These are phyloP conservation scores for Kwoniella europaea DNA, from an alignment of 768 basidiomycete genomes.

Conservation along the genomic window DNA sequence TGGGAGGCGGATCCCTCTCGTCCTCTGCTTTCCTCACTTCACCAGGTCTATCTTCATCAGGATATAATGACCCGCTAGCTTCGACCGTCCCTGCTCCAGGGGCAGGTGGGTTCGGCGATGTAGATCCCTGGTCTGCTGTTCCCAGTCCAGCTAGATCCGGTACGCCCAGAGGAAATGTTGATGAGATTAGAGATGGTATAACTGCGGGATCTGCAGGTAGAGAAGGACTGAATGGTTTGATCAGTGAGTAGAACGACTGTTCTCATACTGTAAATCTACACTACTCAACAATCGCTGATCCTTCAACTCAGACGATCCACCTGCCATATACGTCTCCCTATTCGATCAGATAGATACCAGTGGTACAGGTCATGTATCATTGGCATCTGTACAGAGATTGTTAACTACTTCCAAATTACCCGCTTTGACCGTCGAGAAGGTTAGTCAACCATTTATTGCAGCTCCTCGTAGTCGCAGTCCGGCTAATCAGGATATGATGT, in stretches of 20 bases:
- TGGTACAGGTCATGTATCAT: conserved; percentile 76
- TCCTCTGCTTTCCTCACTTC: conserved; percentile 39
- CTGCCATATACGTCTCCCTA: conserved; percentile 74
- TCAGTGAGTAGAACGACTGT: conserved; percentile 16
- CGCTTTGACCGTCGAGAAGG: conserved; percentile 81
- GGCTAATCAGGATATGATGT: neutral
- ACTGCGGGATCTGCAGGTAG: conserved; percentile 7
- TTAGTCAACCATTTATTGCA: conserved; percentile 52
- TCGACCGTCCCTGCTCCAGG: conserved; percentile 36
- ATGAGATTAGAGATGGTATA: conserved; percentile 25
- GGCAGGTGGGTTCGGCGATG: conserved; percentile 41
- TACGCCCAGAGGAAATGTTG: conserved; percentile 37
- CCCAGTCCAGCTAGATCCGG: conserved; percentile 49
- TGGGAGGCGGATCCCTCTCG: conserved; percentile 28
- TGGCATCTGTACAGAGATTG: conserved; percentile 80
- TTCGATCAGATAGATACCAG: conserved; percentile 74
- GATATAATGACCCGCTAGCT: conserved; percentile 46
- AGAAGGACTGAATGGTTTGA: conserved; percentile 29
- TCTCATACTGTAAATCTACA: too few species aligned
- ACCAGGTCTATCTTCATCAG: conserved; percentile 16
- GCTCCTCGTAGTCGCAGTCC: neutral
- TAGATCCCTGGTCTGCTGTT: conserved; percentile 58
- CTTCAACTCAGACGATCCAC: conserved; percentile 68
- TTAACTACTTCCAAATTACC: conserved; percentile 77
- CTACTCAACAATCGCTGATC: too few species aligned